Percentiles rank a stretch among this genome's conserved stretches.
Evolutionary conservation across 2,329 filamentous ascomycete species (phyloP).

Genomic region (Leptographium procerum): DNA sequence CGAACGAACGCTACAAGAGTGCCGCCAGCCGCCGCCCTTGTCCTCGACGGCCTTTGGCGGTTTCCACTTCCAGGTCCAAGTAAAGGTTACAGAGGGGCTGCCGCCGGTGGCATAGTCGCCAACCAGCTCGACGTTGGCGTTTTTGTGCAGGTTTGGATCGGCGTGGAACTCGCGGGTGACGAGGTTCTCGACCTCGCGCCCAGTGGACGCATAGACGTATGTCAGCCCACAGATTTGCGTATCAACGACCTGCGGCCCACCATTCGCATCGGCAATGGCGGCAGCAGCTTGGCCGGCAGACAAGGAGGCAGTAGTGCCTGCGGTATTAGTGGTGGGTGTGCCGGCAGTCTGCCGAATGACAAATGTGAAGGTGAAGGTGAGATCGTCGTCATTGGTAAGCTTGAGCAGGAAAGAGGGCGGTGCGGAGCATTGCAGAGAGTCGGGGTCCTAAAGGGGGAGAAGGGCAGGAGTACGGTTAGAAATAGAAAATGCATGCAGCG

Average conservation of each 20-base stretch:
- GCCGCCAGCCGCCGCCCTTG: conserved; percentile 84
- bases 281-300: conserved; percentile 12
- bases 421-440: conserved; percentile 36
- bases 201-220: conserved; percentile 78
- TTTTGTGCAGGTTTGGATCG: conserved; percentile 95
- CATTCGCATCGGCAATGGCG: conserved; percentile 31
- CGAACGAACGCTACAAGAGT: conserved; percentile 68
- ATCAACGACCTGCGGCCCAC: conserved; percentile 42
- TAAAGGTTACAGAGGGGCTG: conserved; percentile 74
- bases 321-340: conserved; percentile 6
- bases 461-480: conserved; percentile 14
- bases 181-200: conserved; percentile 82
- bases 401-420: conserved; percentile 73
- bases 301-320: conserved; percentile 6
- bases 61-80: conserved; percentile 96
- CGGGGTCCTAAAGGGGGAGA: conserved; percentile 59
- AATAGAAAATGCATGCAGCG: neutral
- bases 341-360: conserved; percentile 48
- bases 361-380: conserved; percentile 88
- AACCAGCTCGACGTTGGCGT: conserved; percentile 89
- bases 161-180: conserved; percentile 93
- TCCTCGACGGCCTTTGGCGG: conserved; percentile 76
- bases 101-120: conserved; percentile 81
- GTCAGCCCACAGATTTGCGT: conserved; percentile 81
- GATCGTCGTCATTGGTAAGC: conserved; percentile 80